Evolutionary conservation across 2,329 filamentous ascomycete genomes (phyloP).

Genomic region (Botryotinia calthae): DNA sequence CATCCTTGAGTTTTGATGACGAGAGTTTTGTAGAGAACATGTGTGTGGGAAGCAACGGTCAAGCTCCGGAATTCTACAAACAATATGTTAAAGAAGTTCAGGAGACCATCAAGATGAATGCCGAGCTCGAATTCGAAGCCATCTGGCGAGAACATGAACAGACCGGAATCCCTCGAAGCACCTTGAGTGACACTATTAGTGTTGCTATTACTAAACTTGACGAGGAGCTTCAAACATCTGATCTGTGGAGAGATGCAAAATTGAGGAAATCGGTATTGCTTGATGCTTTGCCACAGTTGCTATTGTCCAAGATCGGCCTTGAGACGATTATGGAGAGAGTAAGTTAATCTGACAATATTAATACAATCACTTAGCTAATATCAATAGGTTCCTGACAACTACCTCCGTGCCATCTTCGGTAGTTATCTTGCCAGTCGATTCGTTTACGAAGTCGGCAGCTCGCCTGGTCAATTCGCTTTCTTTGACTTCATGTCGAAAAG

Average conservation of each 20-base stretch:
- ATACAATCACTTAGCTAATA: neutral
- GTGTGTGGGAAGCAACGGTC: constrained; percentile 77
- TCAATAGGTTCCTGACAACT: constrained; percentile 75
- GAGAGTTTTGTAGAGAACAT: constrained; percentile 85
- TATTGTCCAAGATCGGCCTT: constrained; percentile 86
- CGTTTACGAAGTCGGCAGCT: constrained; percentile 91
- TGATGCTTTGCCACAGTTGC: constrained; percentile 80
- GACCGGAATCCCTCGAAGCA: constrained; percentile 74
- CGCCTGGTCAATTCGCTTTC: constrained; percentile 94
- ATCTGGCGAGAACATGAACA: constrained; percentile 93
- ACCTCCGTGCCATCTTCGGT: constrained; percentile 92
- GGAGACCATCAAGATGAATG: constrained; percentile 85
- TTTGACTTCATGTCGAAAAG: constrained; percentile 67
- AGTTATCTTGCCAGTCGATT: constrained; percentile 94
- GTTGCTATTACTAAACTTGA: constrained; percentile 94
- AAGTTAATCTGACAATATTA: constrained; percentile 37
- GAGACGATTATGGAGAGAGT: constrained; percentile 81
- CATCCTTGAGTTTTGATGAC: constrained; percentile 92
- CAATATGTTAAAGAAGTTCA: constrained; percentile 91
- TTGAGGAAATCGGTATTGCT: constrained; percentile 75
- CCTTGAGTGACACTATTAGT: constrained; percentile 89
- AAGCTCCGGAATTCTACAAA: constrained; percentile 86
- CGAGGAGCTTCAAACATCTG: constrained; percentile 90
- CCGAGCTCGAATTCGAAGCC: constrained; percentile 91
- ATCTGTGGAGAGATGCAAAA: constrained; percentile 81